Conservation (phyloP, 2,329 filamentous ascomycete genomes). For the Paecilomyces sp. region DNA sequence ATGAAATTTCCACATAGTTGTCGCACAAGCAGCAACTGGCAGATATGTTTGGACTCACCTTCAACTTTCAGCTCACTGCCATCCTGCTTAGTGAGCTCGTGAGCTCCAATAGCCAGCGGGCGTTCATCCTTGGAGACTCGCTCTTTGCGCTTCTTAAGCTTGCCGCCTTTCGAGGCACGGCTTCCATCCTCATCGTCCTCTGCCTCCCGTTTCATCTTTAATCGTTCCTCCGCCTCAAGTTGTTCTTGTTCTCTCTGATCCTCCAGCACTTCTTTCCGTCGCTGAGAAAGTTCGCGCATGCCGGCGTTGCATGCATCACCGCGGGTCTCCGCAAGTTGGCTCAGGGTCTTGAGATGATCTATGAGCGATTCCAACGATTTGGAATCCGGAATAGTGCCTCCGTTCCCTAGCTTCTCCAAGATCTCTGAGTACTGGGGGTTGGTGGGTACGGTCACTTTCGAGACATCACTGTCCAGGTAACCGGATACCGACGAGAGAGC, state of each 20-base stretch:
- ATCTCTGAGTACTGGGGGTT: slow-evolving; percentile 51
- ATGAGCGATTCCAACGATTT: slow-evolving; percentile 44
- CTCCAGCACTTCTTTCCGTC: slow-evolving; percentile 50
- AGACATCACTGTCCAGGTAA: slow-evolving; percentile 49
- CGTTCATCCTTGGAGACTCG: slow-evolving; percentile 56
- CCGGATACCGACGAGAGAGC: slow-evolving; percentile 30
- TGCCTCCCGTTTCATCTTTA: slow-evolving; percentile 37
- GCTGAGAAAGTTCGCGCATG: slow-evolving; percentile 52
- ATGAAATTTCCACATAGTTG: too few species aligned
- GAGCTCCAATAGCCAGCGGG: slow-evolving; percentile 55
- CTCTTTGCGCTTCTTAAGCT: slow-evolving; percentile 75
- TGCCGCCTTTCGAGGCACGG: slow-evolving; percentile 48
- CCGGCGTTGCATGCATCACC: slow-evolving; percentile 52
- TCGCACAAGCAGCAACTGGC: background rate
- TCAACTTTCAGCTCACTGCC: slow-evolving; percentile 41
- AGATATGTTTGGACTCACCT: background rate
- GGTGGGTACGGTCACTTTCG: slow-evolving; percentile 41
- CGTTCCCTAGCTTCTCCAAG: slow-evolving; percentile 47
- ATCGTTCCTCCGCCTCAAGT: slow-evolving; percentile 42
- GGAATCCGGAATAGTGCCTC: slow-evolving; percentile 41
- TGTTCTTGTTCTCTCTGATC: slow-evolving; percentile 43
- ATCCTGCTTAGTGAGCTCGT: slow-evolving; percentile 58
- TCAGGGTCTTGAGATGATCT: slow-evolving; percentile 48
- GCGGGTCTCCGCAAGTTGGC: slow-evolving; percentile 51
- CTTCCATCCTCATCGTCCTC: slow-evolving; percentile 38